phyloP scores from a whole-genome alignment of 306 rosid species.

The Quercus agrifolia region DNA sequence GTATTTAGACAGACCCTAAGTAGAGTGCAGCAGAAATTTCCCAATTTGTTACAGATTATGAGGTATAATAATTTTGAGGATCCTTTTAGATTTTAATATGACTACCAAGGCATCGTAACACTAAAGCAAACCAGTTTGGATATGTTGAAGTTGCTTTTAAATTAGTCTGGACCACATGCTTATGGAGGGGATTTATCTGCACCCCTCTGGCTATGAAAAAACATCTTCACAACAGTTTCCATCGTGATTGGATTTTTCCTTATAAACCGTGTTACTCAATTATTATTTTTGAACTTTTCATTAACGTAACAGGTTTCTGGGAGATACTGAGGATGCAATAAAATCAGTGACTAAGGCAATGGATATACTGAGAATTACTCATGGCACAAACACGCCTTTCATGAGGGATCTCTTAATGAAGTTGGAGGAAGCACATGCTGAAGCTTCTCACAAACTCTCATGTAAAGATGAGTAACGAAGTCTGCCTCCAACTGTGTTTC shows the following conservation, averaged over 20 bases:
- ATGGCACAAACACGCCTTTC: conserved; percentile 71
- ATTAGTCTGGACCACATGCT: background rate
- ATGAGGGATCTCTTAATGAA: conserved; percentile 64
- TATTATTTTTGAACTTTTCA: background rate
- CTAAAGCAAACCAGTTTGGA: too few relatives aligned
- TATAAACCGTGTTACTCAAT: background rate
- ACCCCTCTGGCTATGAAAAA: background rate
- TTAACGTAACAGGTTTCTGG: conserved; percentile 51
- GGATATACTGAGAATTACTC: conserved; percentile 72
- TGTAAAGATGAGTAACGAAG: conserved; percentile 27
- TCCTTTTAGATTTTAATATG: too few relatives aligned
- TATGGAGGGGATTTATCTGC: background rate
- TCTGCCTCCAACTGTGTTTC: background rate
- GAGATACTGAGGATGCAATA: conserved; percentile 61
- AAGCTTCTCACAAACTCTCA: conserved; percentile 63
- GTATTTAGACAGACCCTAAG: too few relatives aligned
- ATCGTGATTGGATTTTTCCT: background rate
- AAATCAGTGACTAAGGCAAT: conserved; percentile 61
- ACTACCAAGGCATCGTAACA: too few relatives aligned
- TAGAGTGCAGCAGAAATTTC: too few relatives aligned
- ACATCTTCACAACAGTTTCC: background rate
- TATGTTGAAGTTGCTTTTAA: background rate
- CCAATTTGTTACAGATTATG: too few relatives aligned
- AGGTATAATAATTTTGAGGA: too few relatives aligned
- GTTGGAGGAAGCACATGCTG: conserved; percentile 90